A percentile compares a stretch with the other conserved stretches of the same genome.
phyloP scores from a whole-genome alignment of 164 flowering plant genomes.

The Macadamia tetraphylla region DNA sequence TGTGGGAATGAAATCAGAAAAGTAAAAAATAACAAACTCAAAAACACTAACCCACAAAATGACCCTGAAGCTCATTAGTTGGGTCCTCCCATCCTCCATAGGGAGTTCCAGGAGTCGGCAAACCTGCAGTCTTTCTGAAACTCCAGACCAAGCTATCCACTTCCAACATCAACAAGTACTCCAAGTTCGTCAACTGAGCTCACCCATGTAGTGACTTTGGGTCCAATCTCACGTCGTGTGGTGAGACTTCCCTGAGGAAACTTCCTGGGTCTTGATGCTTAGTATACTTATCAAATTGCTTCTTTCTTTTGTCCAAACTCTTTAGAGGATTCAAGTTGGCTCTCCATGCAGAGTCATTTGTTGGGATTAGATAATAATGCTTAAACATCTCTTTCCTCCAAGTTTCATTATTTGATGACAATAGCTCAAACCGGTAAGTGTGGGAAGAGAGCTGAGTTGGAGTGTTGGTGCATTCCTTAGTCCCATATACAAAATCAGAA shows the following conservation, averaged over 20 bases:
- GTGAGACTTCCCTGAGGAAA: constrained; percentile 60
- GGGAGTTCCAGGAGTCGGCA: constrained; percentile 50
- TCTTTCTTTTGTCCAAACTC: constrained; percentile 39
- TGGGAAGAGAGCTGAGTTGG: constrained; percentile 58
- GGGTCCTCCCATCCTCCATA: constrained; percentile 91
- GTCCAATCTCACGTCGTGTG: constrained; percentile 73
- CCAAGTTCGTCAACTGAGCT: constrained; percentile 87
- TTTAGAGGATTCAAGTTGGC: constrained; percentile 58
- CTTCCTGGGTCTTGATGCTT: constrained; percentile 10
- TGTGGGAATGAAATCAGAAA: neutral
- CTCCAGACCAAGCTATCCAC: constrained; percentile 85
- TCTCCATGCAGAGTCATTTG: constrained; percentile 67
- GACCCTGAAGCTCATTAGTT: constrained; percentile 71
- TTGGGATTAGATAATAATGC: constrained; percentile 61
- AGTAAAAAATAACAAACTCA: neutral
- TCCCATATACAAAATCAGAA: constrained; percentile 24
- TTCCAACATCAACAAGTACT: constrained; percentile 78
- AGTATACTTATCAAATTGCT: constrained; percentile 21
- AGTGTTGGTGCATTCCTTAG: constrained; percentile 67
- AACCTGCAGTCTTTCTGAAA: constrained; percentile 74
- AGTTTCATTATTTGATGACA: constrained; percentile 48
- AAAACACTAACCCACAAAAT: constrained; percentile 71
- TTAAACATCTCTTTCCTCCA: constrained; percentile 55
- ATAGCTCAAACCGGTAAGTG: constrained; percentile 44
- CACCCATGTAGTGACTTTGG: constrained; percentile 40